These are phyloP conservation scores for Orbilia brochopaga DNA, from an alignment of 2,329 filamentous ascomycete genomes.

Conservation along the genomic window DNA sequence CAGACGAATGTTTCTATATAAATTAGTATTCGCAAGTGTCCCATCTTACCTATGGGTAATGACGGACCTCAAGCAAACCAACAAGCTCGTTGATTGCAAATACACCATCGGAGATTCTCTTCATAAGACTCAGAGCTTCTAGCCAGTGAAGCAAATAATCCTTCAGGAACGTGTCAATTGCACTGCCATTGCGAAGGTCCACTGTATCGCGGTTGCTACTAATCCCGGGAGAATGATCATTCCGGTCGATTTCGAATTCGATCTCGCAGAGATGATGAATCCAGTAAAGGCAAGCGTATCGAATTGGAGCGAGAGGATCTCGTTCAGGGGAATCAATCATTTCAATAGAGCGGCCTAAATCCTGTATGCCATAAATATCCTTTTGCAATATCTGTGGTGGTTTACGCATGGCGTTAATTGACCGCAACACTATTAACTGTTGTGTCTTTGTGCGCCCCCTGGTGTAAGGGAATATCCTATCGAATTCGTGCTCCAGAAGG, in stretches of 20 bases:
- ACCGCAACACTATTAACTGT: slow-evolving; percentile 10
- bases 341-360: slow-evolving; percentile 5
- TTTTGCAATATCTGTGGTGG: neutral
- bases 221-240: slow-evolving; percentile 50
- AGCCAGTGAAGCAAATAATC: slow-evolving; percentile 3
- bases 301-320: slow-evolving; percentile 14
- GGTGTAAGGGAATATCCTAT: neutral
- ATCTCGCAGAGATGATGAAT: neutral
- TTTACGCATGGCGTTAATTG: slow-evolving; percentile 17
- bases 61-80: slow-evolving; percentile 15
- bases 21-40: slow-evolving; percentile 38
- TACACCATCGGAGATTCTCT: slow-evolving; percentile 53
- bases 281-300: slow-evolving; percentile 17
- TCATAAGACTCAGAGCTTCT: slow-evolving; percentile 53
- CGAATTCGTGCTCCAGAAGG: neutral
- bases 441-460: slow-evolving; percentile 3
- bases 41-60: slow-evolving; percentile 14
- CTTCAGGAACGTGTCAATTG: slow-evolving; percentile 56
- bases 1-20: slow-evolving; percentile 18
- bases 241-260: neutral
- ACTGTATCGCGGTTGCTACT: slow-evolving; percentile 46
- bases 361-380: slow-evolving; percentile 11
- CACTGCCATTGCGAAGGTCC: slow-evolving; percentile 55
- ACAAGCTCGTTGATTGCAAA: slow-evolving; percentile 52
- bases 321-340: neutral